Conservation (phyloP, 192 early-diverging fungal species). For the Umbelopsis isabellina region DNA sequence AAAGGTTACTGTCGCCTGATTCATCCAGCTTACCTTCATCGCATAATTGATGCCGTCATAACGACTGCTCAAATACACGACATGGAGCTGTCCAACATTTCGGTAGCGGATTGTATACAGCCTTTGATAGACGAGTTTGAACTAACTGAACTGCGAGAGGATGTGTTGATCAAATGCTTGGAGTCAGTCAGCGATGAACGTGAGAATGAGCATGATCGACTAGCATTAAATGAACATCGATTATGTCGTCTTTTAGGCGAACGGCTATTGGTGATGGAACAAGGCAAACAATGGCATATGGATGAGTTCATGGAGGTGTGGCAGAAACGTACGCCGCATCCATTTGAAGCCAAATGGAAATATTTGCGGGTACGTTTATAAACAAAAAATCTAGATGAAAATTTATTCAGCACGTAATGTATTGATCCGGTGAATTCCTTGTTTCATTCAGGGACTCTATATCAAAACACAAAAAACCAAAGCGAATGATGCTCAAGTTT, state of each 20-base stretch:
- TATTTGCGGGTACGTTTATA: slow-evolving; percentile 35
- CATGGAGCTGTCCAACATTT: neutral
- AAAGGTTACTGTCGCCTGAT: slow-evolving; percentile 33
- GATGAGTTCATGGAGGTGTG: slow-evolving; percentile 48
- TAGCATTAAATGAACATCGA: slow-evolving; percentile 14
- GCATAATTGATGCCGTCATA: slow-evolving; percentile 29
- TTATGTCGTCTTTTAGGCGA: slow-evolving; percentile 33
- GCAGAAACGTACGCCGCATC: slow-evolving; percentile 38
- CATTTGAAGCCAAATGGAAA: slow-evolving; percentile 35
- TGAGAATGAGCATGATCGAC: neutral
- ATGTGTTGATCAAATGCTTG: slow-evolving; percentile 7
- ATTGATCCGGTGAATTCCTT: neutral
- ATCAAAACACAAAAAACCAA: slow-evolving; percentile 2
- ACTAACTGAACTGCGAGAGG: neutral
- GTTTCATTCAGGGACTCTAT: neutral
- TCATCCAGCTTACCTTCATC: slow-evolving; percentile 30
- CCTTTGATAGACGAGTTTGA: slow-evolving; percentile 15
- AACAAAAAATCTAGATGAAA: neutral
- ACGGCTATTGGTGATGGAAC: slow-evolving; percentile 22
- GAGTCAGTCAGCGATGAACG: slow-evolving; percentile 7
- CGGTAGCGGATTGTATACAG: neutral
- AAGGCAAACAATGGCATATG: slow-evolving; percentile 43
- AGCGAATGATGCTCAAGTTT: neutral
- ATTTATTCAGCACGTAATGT: neutral
- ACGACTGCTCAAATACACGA: slow-evolving; percentile 29